Evolutionary conservation across 371 early-diverging fungal genomes (phyloP), one percentile per base, ranked within the genome.

Genomic region (Basidiobolus meristosporus): DNA sequence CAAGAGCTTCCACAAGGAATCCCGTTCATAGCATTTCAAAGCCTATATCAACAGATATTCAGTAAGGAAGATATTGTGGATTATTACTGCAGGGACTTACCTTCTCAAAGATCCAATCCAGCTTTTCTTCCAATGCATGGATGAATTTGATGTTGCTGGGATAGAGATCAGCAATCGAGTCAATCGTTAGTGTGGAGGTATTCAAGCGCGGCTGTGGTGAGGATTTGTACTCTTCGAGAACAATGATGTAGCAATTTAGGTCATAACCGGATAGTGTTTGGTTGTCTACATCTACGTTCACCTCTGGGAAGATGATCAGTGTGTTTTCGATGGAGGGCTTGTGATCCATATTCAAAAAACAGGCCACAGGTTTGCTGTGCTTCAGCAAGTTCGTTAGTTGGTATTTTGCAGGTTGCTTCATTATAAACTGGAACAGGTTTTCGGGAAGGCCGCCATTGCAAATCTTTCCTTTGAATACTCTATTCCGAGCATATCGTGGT

Each of bases 331-430:
- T 26, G 9, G 26, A 26, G 26, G 26, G 26, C 9, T 26, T 26
- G 9, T 26, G 26, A 9, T 26, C 26, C 26, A 26, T 26, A 26
- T 26, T 26, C 26, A 54, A 43, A 40, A 53, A 59, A 39, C 60
- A 59, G 6, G 54, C 51, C 7, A 50, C 44, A 17, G 56, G 56
- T 36, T 48, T 45, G 21, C 44, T 47, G n/a, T 53, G 49, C 19
- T 46, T 45, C 9, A 42, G 44, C 17, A 53, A 53, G 4, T 46
- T 15, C 17, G 48, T 45, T 42, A 78, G 70, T 0, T 77, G 76
- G 40, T 82, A 69, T 22, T 67, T 57, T 9, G 54, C 49, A 0
- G 82, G 80, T 41, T 70, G 66, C 28, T 67, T 68, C 33, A 82
- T 48, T 23, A 83, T 65, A 45, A 75, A 77, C 6, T 68, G 50